Base-by-base conservation (phyloP, 2,329 filamentous ascomycete species). In the Aaosphaeria arxii region DNA sequence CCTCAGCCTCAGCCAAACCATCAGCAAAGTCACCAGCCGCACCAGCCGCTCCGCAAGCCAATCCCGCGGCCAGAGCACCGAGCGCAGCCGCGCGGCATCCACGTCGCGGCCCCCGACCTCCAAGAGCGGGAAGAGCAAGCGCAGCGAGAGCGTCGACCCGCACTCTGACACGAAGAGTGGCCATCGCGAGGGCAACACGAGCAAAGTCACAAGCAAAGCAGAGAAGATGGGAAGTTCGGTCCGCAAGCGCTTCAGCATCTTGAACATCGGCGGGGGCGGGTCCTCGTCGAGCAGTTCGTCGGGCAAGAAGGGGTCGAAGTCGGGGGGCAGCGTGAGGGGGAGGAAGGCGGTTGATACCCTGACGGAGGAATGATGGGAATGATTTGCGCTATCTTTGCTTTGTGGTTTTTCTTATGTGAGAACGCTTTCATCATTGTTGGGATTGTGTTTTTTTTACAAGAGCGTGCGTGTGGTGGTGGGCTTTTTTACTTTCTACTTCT, bases 291-390 rank as follows among this genome's bases (percentile, higher is more conserved):
- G 17, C 17, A 24, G 17, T 24, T 24, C 17, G 17, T 24, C 17
- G 17, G 17, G 17, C 2, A 24, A 24, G 17, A 24, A 24, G 17
- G 17, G 17, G 17, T 24, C 17, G 45, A 80, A 81, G 11, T 66
- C 57, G 31, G 61, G 59, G 45, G 82, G 81, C 33, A 87, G 84
- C 49, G 81, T 95, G 56, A 84, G 86, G 71, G 92, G 90, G 74
- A 75, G 90, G 62, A 77, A 95, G 56, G 94, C 88, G 66, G 76
- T 91, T 60, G 17, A 24, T 24, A 24, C 17, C 17, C 17, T 24
- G 17, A 24, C 17, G 17, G 17, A 24, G 17, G 17, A 24, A 24
- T 24, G 17, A 24, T 24, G 17, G 17, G 17, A 24, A 24, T 24
- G 17, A 24, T 24, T 24, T 24, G 17, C 17, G 17, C 17, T 24